These are phyloP conservation scores for Prunus yedoensis DNA, from an alignment of 331 rosid species.

Conservation along the genomic window DNA sequence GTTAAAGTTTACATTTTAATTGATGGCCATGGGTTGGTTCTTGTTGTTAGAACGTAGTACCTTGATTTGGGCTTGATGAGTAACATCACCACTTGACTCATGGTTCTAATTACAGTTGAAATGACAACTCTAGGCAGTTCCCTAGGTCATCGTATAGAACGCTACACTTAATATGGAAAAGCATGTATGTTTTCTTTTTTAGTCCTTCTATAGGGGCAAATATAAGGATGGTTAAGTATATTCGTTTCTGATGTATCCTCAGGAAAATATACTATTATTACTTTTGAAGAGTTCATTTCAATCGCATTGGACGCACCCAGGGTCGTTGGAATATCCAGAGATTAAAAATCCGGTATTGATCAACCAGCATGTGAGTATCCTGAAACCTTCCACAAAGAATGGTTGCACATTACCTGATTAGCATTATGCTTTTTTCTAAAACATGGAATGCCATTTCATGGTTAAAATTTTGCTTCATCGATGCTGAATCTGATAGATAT, in stretches of 20 bases:
- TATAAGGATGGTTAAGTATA: slow-evolving; percentile 1
- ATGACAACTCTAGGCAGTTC: neutral
- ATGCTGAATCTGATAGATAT: neutral
- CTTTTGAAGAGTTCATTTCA: slow-evolving; percentile 87
- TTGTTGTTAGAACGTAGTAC: no score
- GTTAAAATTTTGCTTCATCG: neutral
- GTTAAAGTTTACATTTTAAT: neutral
- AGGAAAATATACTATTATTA: slow-evolving; percentile 74
- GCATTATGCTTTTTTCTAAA: neutral
- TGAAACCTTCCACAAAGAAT: slow-evolving; percentile 11
- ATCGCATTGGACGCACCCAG: slow-evolving; percentile 84
- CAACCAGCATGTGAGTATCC: slow-evolving; percentile 75
- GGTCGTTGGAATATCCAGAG: slow-evolving; percentile 96
- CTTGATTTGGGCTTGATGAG: neutral
- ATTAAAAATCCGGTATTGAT: slow-evolving; percentile 79
- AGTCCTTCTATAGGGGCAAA: neutral
- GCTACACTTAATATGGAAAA: neutral
- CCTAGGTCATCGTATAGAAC: neutral
- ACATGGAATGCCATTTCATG: neutral
- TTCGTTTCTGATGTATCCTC: slow-evolving; percentile 31
- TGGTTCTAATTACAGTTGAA: neutral
- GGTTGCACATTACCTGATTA: slow-evolving; percentile 5
- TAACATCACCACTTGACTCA: neutral
- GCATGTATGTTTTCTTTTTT: neutral
- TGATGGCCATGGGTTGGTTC: neutral